These are phyloP conservation scores for Dalbergia cochinchinensis DNA, from an alignment of 306 rosid genomes.

Conservation along the genomic window DNA sequence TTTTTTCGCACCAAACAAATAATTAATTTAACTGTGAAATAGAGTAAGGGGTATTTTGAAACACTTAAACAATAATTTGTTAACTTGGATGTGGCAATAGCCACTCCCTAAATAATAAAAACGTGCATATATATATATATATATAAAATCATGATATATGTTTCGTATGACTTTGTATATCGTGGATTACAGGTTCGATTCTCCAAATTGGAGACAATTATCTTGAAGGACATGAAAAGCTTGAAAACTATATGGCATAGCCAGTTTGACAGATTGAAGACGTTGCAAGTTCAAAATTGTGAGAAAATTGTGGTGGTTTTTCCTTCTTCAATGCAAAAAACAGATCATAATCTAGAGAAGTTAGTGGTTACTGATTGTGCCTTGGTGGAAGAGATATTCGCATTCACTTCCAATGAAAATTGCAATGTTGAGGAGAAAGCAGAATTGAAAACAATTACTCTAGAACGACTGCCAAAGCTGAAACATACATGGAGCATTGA, in stretches of 20 bases:
- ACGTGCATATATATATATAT: too few species aligned
- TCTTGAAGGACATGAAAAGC: neutral
- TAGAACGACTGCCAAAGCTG: neutral
- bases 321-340: neutral
- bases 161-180: neutral
- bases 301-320: neutral
- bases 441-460: neutral
- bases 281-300: neutral
- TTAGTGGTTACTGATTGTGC: neutral
- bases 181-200: neutral
- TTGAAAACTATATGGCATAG: neutral
- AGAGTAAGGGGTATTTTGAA: too few species aligned
- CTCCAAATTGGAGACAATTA: neutral
- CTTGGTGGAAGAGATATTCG: neutral
- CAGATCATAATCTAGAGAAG: neutral
- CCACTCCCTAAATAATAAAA: too few species aligned
- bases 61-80: too few species aligned
- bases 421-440: neutral
- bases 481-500: neutral
- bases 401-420: neutral
- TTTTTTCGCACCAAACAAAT: too few species aligned
- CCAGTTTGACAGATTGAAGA: neutral
- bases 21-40: too few species aligned
- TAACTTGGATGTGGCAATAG: too few species aligned
- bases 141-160: neutral